Evolutionary conservation across 192 early-diverging fungal genomes (phyloP).

Genomic region (Rhizoclosmatium sp.): DNA sequence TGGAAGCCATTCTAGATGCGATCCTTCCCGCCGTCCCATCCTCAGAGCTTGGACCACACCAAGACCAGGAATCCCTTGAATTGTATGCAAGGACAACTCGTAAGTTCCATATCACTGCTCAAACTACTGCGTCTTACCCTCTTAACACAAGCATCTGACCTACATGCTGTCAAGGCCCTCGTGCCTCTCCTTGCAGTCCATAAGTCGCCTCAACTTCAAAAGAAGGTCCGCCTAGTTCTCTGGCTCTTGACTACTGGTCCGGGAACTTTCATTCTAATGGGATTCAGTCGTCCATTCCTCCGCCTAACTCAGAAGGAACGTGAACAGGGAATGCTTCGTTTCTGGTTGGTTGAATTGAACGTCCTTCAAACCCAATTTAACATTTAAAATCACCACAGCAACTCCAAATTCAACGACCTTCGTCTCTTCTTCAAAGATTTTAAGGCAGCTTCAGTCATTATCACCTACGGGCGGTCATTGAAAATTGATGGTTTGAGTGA

Average conservation of each 20-base stretch:
- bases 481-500: constrained; percentile 1
- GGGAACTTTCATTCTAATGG: constrained; percentile 25
- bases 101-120: too few relatives aligned
- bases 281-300: constrained; percentile 3
- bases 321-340: constrained; percentile 13
- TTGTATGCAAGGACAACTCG: neutral
- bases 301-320: constrained; percentile 5
- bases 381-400: neutral
- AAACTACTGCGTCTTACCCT: too few relatives aligned
- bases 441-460: constrained; percentile 20
- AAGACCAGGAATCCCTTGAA: neutral
- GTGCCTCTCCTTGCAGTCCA: neutral
- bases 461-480: constrained; percentile 11
- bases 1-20: neutral
- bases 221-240: neutral
- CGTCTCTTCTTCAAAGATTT: constrained; percentile 23
- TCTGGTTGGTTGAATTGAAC: neutral
- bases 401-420: constrained; percentile 8
- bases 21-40: neutral
- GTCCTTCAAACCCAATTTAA: too few relatives aligned
- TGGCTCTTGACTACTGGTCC: neutral
- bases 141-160: neutral
- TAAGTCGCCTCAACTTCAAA: neutral
- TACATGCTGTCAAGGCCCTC: neutral
- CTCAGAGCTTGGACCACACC: neutral